phyloP scores from a whole-genome alignment of 1,284 basidiomycete genomes.

The Ustilago bromivora region DNA sequence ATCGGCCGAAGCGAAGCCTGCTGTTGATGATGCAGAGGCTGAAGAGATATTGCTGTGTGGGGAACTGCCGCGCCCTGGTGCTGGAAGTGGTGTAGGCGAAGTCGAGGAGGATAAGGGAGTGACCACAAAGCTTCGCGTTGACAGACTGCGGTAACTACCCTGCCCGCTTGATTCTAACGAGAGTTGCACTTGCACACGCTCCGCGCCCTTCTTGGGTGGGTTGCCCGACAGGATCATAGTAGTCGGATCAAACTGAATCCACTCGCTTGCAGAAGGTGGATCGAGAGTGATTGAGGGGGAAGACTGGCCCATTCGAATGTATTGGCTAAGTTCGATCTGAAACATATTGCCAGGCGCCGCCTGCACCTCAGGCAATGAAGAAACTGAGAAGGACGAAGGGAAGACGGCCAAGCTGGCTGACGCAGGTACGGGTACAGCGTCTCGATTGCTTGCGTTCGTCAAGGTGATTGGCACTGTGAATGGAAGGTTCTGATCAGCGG shows the following conservation, averaged over 20 bases:
- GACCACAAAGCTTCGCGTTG: constrained; percentile 25
- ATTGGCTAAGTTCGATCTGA: constrained; percentile 37
- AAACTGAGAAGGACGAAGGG: constrained; percentile 40
- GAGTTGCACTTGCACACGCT: constrained; percentile 23
- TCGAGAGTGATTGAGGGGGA: constrained; percentile 23
- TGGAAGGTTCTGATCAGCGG: constrained; percentile 52
- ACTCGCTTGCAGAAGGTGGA: constrained; percentile 62
- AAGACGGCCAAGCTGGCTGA: constrained; percentile 61
- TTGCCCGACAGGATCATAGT: constrained; percentile 69
- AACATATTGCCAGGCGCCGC: constrained; percentile 39
- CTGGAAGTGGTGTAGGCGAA: constrained; percentile 25
- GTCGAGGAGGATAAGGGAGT: constrained; percentile 10
- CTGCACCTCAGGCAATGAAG: constrained; percentile 28
- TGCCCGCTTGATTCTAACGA: constrained; percentile 16
- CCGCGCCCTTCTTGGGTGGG: constrained; percentile 23
- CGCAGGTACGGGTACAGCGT: constrained; percentile 20
- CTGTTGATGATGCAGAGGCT: constrained; percentile 9
- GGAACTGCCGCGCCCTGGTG: constrained; percentile 7
- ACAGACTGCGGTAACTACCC: constrained; percentile 8
- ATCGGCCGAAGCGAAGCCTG: constrained; percentile 21
- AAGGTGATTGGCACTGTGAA: constrained; percentile 76
- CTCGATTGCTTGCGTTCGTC: constrained; percentile 11
- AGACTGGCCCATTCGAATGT: constrained; percentile 21
- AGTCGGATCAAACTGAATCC: constrained; percentile 70
- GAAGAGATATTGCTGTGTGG: background rate